Conservation (phyloP, 176 grass and related monocot species). For the Eragrostis curvula region DNA sequence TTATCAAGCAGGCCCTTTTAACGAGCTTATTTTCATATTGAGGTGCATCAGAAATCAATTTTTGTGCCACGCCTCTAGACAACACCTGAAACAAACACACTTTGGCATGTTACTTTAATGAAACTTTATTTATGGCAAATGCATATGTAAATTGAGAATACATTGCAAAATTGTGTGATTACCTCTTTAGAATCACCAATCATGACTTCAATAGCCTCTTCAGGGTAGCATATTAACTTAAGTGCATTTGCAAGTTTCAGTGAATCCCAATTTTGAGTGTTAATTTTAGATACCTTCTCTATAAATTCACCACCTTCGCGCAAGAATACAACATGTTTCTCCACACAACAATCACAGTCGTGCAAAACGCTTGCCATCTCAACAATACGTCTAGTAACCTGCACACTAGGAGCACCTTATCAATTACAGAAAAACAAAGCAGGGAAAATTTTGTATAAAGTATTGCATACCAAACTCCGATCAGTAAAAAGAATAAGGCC, state of each 20-base stretch:
- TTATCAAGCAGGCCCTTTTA: background rate
- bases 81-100: background rate
- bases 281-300: conserved; percentile 17
- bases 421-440: background rate
- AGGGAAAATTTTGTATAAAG: background rate
- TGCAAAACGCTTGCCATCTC: background rate
- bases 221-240: background rate
- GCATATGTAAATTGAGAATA: background rate
- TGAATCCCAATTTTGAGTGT: background rate
- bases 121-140: no score
- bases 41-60: background rate
- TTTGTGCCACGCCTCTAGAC: background rate
- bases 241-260: background rate
- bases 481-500: no score
- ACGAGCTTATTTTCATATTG: background rate
- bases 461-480: no score
- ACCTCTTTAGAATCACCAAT: background rate
- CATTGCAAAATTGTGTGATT: background rate
- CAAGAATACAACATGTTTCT: background rate
- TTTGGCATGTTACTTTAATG: background rate
- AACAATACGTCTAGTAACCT: conserved; percentile 13
- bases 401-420: background rate
- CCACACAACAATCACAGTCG: background rate
- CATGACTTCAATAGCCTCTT: background rate
- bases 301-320: background rate